These are phyloP conservation scores for Aspergillus panamensis DNA, from an alignment of 495 filamentous ascomycete genomes.

Conservation along the genomic window DNA sequence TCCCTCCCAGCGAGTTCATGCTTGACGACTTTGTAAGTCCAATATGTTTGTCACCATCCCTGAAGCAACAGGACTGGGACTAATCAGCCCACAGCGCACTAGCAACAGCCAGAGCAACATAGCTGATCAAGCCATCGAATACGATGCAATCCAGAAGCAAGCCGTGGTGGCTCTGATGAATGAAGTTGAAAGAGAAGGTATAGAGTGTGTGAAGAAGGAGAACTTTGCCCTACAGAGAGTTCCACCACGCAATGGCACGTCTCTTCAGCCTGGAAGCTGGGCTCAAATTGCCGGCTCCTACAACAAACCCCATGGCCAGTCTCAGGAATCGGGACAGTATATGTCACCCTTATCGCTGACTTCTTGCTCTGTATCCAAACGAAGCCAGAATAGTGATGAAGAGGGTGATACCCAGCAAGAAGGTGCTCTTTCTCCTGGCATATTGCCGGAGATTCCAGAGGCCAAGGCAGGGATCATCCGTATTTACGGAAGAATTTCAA, in stretches of 20 bases:
- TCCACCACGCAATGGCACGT: conserved; percentile 1
- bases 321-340: conserved; percentile 16
- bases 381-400: conserved; percentile 20
- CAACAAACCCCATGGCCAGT: not conserved
- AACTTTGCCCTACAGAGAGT: conserved; percentile 7
- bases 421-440: conserved; percentile 1
- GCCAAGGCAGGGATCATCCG: conserved; percentile 30
- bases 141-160: conserved; percentile 14
- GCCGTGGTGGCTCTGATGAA: conserved; percentile 16
- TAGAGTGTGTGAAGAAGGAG: not conserved
- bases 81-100: conserved; percentile 4
- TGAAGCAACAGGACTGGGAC: not conserved
- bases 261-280: conserved; percentile 20
- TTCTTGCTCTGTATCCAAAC: conserved; percentile 18
- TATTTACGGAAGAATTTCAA: conserved; percentile 20
- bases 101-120: not conserved
- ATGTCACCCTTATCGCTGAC: conserved; percentile 17
- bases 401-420: conserved; percentile 1
- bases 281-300: conserved; percentile 22
- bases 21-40: conserved; percentile 19
- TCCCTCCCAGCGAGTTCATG: conserved; percentile 14
- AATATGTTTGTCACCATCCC: not conserved
- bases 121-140: not conserved
- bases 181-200: conserved; percentile 17
- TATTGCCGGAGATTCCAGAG: conserved; percentile 18